Evolutionary conservation across 2,329 filamentous ascomycete species (phyloP), one percentile per base, ranked within the genome.

Genomic region (Paracamarosporium sp.): DNA sequence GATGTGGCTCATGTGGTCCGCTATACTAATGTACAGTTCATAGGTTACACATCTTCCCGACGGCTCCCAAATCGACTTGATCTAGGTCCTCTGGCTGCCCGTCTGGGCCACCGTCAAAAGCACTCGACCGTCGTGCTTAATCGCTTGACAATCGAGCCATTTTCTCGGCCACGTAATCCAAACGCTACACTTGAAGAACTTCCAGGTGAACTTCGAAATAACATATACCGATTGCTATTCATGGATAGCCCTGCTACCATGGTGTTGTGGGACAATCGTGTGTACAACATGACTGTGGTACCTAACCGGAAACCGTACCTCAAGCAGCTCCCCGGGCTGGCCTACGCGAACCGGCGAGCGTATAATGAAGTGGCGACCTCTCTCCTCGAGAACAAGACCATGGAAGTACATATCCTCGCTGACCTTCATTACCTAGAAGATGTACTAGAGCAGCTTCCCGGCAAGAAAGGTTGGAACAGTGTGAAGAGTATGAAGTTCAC

Each of bases 401-500:
- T 53, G 24, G 30, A 45, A 6, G 38, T 53, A 22, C 28, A 15
- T 5, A 22, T 36, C 9, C 40, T 45, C 13, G 50, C 12, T 35
- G 50, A 53, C 30, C 40, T 53, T 20, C 17, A 27, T 20, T 53
- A 53, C 31, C 24, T 53, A 20, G 50, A 53, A n/a, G 22, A 53
- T n/a, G 28, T 24, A 11, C 22, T 53, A 5, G 28, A 45, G 3
- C 40, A 36, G 5, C 30, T 53, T 20, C 50, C 50, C 5, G 24
- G 15, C n/a, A 11, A 27, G 6, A 35, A 45, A 36, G 50, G 50
- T 13, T 53, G 41, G 40, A 28, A 53, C 20, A 53, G 38, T 31
- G 50, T 46, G 20, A 45, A 27, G 30, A 38, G 22, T 20, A 25
- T 53, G 22, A 15, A 17, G 4, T 53, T 45, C 30, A 45, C 40